These are phyloP conservation scores for Mortierella sp. DNA, from an alignment of 371 early-diverging fungal species.

Conservation along the genomic window DNA sequence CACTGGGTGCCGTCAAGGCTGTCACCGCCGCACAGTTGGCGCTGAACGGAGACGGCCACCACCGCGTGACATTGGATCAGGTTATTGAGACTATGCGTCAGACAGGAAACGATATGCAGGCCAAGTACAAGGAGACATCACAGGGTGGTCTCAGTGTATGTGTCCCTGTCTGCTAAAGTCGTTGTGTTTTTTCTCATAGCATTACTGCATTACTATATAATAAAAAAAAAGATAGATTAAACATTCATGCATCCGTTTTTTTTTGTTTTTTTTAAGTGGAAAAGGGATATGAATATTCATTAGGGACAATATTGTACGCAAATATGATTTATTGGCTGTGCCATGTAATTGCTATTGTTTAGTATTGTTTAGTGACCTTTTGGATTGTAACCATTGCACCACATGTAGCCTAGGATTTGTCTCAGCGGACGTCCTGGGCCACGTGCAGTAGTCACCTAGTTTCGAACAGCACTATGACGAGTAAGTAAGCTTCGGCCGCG, in stretches of 20 bases:
- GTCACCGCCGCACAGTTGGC: conserved; percentile 96
- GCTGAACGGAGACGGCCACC: conserved; percentile 90
- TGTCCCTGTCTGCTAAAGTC: conserved; percentile 82
- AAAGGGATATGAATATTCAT: no score
- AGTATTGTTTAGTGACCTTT: no score
- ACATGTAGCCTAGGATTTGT: conserved; percentile 4
- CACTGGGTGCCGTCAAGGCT: conserved; percentile 95
- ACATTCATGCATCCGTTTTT: not conserved
- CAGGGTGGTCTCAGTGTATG: conserved; percentile 94
- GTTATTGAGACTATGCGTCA: conserved; percentile 97
- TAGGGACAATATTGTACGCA: no score
- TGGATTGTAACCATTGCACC: conserved; percentile 3
- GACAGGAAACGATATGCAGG: conserved; percentile 94
- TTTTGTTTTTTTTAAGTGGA: not conserved
- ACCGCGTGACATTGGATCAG: conserved; percentile 93
- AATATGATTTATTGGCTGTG: no score
- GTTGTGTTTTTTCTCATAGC: not conserved
- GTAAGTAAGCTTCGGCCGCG: no score
- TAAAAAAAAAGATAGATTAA: not conserved
- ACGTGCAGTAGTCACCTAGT: no score
- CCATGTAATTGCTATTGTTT: no score
- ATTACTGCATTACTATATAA: not conserved
- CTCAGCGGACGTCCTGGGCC: not conserved
- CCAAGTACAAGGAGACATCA: conserved; percentile 96
- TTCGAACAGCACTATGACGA: no score